Conservation (phyloP, 169 alveolate genomes). For the Cryptosporidium ryanae region DNA sequence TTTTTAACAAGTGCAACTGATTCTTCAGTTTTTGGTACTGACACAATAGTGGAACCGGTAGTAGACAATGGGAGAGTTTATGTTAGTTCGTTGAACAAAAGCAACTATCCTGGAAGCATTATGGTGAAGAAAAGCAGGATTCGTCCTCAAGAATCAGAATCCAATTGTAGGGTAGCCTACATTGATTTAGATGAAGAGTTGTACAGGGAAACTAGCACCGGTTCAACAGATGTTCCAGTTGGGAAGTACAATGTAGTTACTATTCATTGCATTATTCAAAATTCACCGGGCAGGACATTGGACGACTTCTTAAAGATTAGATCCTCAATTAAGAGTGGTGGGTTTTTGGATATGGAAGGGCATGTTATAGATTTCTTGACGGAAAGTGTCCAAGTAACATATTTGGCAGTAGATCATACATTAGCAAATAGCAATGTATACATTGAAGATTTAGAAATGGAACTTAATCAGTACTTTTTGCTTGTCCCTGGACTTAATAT, state of each 20-base stretch:
- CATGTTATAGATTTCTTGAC: conserved; percentile 3
- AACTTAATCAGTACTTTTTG: conserved; percentile 31
- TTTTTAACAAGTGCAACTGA: not conserved
- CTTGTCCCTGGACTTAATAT: conserved; percentile 6
- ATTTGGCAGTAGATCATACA: conserved; percentile 25
- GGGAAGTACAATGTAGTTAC: conserved; percentile 37
- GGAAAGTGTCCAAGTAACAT: not conserved
- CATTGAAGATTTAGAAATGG: not conserved
- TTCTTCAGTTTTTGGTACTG: conserved; percentile 1
- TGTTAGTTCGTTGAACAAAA: not conserved
- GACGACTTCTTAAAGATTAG: conserved; percentile 42
- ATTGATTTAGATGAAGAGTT: not conserved
- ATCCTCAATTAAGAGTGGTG: conserved; percentile 16
- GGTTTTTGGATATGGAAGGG: conserved; percentile 1
- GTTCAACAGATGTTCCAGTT: not conserved
- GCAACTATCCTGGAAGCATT: conserved; percentile 38
- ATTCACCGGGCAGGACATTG: conserved; percentile 15
- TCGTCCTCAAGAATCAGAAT: not conserved
- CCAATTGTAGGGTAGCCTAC: conserved; percentile 47
- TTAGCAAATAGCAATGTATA: not conserved
- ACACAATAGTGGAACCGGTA: not conserved
- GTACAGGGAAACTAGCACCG: not conserved
- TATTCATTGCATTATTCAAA: conserved; percentile 26
- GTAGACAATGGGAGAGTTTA: not conserved
- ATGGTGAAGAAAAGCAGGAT: not conserved